Conservation (phyloP, 768 basidiomycete species). For the Kwoniella dendrophila region DNA sequence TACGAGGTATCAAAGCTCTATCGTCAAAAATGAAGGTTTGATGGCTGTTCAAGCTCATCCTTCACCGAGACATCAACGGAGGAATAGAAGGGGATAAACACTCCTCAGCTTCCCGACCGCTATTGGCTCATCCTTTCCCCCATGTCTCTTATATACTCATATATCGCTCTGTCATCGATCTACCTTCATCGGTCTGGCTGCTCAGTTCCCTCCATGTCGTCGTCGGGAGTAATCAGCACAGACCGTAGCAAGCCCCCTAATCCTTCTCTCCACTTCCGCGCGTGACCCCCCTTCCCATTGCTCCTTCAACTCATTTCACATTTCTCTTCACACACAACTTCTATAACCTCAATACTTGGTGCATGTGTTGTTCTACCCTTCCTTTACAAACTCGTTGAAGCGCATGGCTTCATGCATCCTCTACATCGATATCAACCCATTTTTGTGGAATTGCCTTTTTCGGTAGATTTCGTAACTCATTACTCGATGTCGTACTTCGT, state of each 20-base stretch:
- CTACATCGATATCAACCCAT: not conserved
- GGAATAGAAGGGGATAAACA: constrained; percentile 6
- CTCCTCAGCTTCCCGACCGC: constrained; percentile 2
- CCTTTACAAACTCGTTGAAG: constrained; percentile 3
- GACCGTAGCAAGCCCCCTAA: constrained; percentile 7
- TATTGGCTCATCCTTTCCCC: not conserved
- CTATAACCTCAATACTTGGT: not conserved
- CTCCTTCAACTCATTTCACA: constrained; percentile 8
- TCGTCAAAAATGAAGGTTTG: constrained; percentile 4
- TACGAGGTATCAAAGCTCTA: constrained; percentile 15
- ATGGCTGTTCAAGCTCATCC: not conserved
- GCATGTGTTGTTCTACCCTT: constrained; percentile 5
- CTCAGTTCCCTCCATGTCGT: not conserved
- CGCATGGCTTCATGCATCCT: constrained; percentile 8
- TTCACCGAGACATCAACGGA: not conserved
- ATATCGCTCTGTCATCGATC: not conserved
- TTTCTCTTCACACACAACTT: constrained; percentile 9
- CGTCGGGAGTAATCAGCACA: constrained; percentile 12
- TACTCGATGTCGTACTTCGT: constrained; percentile 1
- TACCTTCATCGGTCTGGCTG: not conserved
- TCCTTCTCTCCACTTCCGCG: constrained; percentile 1
- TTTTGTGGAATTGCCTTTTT: constrained; percentile 34
- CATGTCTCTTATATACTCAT: not conserved
- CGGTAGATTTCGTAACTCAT: constrained; percentile 20
- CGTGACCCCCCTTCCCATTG: constrained; percentile 20